Base-by-base conservation (phyloP, 1,139 yeast genomes). In the Yamadazyma jaroonii region DNA sequence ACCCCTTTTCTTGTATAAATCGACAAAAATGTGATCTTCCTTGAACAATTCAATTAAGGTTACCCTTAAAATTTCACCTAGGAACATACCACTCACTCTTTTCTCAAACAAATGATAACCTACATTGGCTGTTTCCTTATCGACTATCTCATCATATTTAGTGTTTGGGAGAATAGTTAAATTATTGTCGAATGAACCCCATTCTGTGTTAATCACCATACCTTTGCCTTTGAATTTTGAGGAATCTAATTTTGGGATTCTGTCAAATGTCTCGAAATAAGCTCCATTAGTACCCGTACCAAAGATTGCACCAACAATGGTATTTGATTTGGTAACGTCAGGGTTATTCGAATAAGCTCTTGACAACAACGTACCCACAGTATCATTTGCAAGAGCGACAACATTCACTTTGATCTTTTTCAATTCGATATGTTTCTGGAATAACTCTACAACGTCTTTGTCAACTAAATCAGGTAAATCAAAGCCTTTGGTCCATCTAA, bases 241-340 rank as follows among this genome's bases (percentile, higher is more conserved):
- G 9, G 64, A 57, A 9, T 63, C 63, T 43, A 89, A 69, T 62
- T 90, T 90, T 40, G 75, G 76, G 48, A 92, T 85, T 36, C 81
- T 74, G 31, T 75, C 80, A 40, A 87, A 59, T 40, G 77, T 71
- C 61, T 90, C 97, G 54, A 78, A 72, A 62, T 90, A 90, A 9
- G 96, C 96, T 43, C 97, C 97, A 59, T 90, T 90, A 29, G 97
- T 89, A 56, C 97, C 97, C 5, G 97, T 90, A 45, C 97, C 97
- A 55, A 88, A 87, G 46, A 90, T 90, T 46, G 90, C 81, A 30
- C 97, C 97, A 51, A 90, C 70, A 10, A 84, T 74, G 10, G 96
- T 86, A 38, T 76, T 77, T 37, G 88, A 78, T 43, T 81, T 79
- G 9, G 81, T 71, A 34, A 80, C 72, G 25, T 68, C 52, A 9